These are phyloP conservation scores for Hypocrella siamensis DNA, from an alignment of 2,329 filamentous ascomycete genomes.

Conservation along the genomic window DNA sequence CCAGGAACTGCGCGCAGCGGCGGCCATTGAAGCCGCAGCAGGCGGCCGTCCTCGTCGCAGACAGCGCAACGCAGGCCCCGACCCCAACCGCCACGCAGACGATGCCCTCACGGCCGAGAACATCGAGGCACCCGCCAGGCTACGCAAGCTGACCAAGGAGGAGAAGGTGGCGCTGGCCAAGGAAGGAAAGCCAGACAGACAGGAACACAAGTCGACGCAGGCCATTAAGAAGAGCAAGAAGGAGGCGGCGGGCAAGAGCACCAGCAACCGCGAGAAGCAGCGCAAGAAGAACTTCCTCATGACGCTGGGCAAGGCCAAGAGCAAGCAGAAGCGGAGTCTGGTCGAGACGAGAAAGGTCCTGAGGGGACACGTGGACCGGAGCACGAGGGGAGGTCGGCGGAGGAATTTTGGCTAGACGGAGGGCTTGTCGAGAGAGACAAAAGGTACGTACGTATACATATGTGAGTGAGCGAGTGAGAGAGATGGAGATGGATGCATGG, in stretches of 20 bases:
- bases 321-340: conserved; percentile 88
- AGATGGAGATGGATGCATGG: neutral
- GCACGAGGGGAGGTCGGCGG: conserved; percentile 70
- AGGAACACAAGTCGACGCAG: conserved; percentile 73
- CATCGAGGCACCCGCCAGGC: conserved; percentile 71
- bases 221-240: conserved; percentile 79
- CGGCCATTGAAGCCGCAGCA: conserved; percentile 51
- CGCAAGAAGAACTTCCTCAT: conserved; percentile 98
- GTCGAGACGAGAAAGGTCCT: conserved; percentile 70
- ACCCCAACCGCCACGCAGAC: conserved; percentile 52
- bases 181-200: conserved; percentile 63
- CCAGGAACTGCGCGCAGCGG: conserved; percentile 64
- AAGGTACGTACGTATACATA: neutral
- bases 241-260: conserved; percentile 79
- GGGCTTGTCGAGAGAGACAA: neutral
- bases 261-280: conserved; percentile 93
- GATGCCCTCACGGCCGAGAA: conserved; percentile 81
- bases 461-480: neutral
- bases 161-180: conserved; percentile 72
- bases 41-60: conserved; percentile 25
- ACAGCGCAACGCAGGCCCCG: conserved; percentile 31
- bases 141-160: conserved; percentile 78
- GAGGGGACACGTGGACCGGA: conserved; percentile 65
- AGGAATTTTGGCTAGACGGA: conserved; percentile 36
- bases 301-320: conserved; percentile 91